phyloP scores from a whole-genome alignment of 1,139 yeast genomes.

The Trichomonascaceae sp. region DNA sequence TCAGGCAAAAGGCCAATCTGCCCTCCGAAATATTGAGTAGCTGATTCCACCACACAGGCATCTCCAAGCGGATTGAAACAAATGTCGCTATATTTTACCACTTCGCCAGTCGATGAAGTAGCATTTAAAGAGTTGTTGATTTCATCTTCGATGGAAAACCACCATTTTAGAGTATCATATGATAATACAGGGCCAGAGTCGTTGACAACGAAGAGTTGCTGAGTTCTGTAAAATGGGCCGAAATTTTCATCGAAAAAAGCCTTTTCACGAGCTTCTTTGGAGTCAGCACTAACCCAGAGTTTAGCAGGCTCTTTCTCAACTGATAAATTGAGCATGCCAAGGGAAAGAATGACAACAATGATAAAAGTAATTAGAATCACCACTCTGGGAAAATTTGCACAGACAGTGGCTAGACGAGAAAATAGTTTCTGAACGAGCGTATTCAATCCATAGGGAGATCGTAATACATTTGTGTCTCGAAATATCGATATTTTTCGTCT shows the following conservation, averaged over 20 bases:
- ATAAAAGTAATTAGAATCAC: slow-evolving; percentile 45
- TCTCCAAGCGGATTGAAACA: slow-evolving; percentile 76
- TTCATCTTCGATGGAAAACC: slow-evolving; percentile 70
- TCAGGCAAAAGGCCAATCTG: slow-evolving; percentile 47
- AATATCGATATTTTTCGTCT: slow-evolving; percentile 4
- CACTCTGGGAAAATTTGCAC: slow-evolving; percentile 44
- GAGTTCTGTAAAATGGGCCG: slow-evolving; percentile 89
- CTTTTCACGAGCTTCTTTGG: slow-evolving; percentile 67
- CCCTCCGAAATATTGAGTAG: slow-evolving; percentile 82
- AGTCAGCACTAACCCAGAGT: slow-evolving; percentile 82
- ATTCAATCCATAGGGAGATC: slow-evolving; percentile 40
- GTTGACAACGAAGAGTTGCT: slow-evolving; percentile 74
- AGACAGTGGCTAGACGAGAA: slow-evolving; percentile 42
- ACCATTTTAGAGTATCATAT: slow-evolving; percentile 74
- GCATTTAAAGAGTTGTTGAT: slow-evolving; percentile 31
- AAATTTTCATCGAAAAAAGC: slow-evolving; percentile 68
- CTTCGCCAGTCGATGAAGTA: slow-evolving; percentile 15
- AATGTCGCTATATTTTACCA: slow-evolving; percentile 47
- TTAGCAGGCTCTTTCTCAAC: slow-evolving; percentile 76
- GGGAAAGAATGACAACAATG: slow-evolving; percentile 42
- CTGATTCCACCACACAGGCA: slow-evolving; percentile 82
- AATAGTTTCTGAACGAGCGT: slow-evolving; percentile 40
- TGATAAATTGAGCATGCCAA: slow-evolving; percentile 48
- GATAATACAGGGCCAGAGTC: slow-evolving; percentile 57
- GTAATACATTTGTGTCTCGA: slow-evolving; percentile 17